phyloP scores from a whole-genome alignment of 1,284 basidiomycete genomes.

The Wolfiporia cocos region DNA sequence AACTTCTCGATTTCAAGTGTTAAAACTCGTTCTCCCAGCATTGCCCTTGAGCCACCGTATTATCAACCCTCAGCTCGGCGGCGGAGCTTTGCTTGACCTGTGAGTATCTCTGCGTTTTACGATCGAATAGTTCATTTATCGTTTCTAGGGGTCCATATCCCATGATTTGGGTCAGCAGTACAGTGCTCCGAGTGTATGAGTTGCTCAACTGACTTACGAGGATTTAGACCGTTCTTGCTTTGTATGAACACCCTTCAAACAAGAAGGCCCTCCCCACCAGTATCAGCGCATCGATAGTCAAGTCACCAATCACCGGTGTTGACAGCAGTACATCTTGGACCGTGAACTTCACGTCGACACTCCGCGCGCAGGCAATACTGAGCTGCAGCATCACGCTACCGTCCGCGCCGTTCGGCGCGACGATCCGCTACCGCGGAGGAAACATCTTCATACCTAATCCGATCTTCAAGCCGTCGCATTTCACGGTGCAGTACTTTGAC shows the following conservation, averaged over 20 bases:
- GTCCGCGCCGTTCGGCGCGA: conserved; percentile 40
- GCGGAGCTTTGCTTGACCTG: conserved; percentile 84
- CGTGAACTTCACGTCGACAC: conserved; percentile 55
- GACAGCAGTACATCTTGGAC: conserved; percentile 76
- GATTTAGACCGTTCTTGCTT: conserved; percentile 58
- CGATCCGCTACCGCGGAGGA: conserved; percentile 65
- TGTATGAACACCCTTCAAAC: conserved; percentile 80
- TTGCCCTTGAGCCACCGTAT: conserved; percentile 71
- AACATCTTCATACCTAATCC: conserved; percentile 56
- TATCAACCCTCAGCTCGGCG: conserved; percentile 75
- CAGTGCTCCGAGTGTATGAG: neutral
- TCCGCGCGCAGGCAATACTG: conserved; percentile 62
- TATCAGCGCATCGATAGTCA: conserved; percentile 61
- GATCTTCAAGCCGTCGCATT: conserved; percentile 58
- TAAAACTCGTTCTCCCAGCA: no score
- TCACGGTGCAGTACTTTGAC: conserved; percentile 56
- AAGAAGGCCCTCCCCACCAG: conserved; percentile 45
- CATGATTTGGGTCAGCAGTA: conserved; percentile 60
- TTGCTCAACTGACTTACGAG: neutral
- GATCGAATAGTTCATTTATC: neutral
- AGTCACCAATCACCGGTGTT: conserved; percentile 72
- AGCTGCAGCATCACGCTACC: conserved; percentile 55
- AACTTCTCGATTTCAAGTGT: no score
- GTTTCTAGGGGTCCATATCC: conserved; percentile 71
- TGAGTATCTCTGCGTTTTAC: conserved; percentile 20